These are phyloP conservation scores for Hura crepitans DNA, from an alignment of 441 rosid genomes.

Conservation along the genomic window DNA sequence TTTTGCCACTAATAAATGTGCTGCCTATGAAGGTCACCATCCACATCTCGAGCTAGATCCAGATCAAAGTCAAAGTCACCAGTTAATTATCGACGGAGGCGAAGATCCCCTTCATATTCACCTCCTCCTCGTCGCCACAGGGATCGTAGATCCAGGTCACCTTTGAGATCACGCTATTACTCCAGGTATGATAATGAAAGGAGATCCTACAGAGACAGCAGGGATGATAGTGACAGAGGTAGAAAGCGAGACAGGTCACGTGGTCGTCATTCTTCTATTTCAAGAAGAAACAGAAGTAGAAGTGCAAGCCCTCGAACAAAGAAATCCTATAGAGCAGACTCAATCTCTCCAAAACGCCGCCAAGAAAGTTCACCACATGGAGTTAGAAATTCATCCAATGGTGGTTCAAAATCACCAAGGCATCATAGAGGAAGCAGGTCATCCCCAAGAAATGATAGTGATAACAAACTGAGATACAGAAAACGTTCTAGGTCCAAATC, in stretches of 20 bases:
- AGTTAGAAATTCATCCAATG: slow-evolving; percentile 46
- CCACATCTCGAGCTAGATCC: slow-evolving; percentile 60
- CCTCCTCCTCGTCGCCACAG: slow-evolving; percentile 57
- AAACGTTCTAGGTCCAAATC: slow-evolving; percentile 63
- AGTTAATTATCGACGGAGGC: slow-evolving; percentile 48
- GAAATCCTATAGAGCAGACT: slow-evolving; percentile 49
- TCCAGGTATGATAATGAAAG: slow-evolving; percentile 60
- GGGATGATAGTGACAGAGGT: slow-evolving; percentile 48
- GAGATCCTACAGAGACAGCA: slow-evolving; percentile 49
- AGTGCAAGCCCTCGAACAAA: slow-evolving; percentile 61
- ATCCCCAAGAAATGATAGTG: slow-evolving; percentile 49
- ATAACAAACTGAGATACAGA: slow-evolving; percentile 42
- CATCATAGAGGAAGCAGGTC: slow-evolving; percentile 47
- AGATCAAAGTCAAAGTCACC: slow-evolving; percentile 82
- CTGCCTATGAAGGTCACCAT: slow-evolving; percentile 65
- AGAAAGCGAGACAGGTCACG: slow-evolving; percentile 55
- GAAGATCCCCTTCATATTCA: slow-evolving; percentile 67
- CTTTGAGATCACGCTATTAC: slow-evolving; percentile 47
- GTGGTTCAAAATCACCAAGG: slow-evolving; percentile 65
- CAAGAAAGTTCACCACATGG: slow-evolving; percentile 51
- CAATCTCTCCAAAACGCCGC: slow-evolving; percentile 52
- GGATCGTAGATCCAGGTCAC: slow-evolving; percentile 71
- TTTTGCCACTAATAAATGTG: slow-evolving; percentile 16
- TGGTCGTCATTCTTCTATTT: slow-evolving; percentile 49
- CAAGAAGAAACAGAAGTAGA: slow-evolving; percentile 69